Evolutionary conservation across 257 asterid species (phyloP).

Genomic region (Salvia hispanica): DNA sequence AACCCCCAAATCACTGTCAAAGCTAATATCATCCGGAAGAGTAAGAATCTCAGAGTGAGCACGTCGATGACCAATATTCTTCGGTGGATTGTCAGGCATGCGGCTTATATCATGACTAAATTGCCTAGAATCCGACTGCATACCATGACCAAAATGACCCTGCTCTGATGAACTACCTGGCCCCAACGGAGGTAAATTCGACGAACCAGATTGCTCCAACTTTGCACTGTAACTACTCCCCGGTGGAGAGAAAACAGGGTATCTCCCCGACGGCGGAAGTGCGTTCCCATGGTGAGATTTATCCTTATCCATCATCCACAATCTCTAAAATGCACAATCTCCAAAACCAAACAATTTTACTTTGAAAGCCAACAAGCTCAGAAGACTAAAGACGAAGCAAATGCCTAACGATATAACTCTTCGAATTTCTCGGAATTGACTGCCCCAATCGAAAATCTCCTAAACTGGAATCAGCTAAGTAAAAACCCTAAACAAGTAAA

Average conservation of each 20-base stretch:
- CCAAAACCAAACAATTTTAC: constrained; percentile 14
- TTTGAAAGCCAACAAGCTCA: constrained; percentile 25
- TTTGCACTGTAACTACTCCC: constrained; percentile 48
- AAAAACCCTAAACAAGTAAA: constrained; percentile 33
- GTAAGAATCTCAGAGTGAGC: constrained; percentile 94
- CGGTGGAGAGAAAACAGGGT: constrained; percentile 60
- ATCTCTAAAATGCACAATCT: constrained; percentile 23
- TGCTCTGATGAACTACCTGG: constrained; percentile 55
- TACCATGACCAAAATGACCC: constrained; percentile 58
- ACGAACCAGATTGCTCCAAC: constrained; percentile 53
- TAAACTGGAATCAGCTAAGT: constrained; percentile 21
- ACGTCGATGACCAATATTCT: constrained; percentile 80
- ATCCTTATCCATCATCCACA: constrained; percentile 73
- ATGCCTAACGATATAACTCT: constrained; percentile 22
- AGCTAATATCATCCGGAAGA: constrained; percentile 93
- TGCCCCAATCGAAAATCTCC: constrained; percentile 8
- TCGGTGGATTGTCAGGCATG: constrained; percentile 91
- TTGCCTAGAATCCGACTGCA: constrained; percentile 50
- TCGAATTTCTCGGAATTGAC: background rate
- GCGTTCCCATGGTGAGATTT: constrained; percentile 57
- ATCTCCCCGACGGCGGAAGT: constrained; percentile 82
- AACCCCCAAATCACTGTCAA: constrained; percentile 89
- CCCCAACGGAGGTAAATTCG: constrained; percentile 66
- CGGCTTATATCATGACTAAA: constrained; percentile 84
- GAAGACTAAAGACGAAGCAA: constrained; percentile 26